phyloP scores from a whole-genome alignment of 441 rosid genomes.

The Daphne laureola region DNA sequence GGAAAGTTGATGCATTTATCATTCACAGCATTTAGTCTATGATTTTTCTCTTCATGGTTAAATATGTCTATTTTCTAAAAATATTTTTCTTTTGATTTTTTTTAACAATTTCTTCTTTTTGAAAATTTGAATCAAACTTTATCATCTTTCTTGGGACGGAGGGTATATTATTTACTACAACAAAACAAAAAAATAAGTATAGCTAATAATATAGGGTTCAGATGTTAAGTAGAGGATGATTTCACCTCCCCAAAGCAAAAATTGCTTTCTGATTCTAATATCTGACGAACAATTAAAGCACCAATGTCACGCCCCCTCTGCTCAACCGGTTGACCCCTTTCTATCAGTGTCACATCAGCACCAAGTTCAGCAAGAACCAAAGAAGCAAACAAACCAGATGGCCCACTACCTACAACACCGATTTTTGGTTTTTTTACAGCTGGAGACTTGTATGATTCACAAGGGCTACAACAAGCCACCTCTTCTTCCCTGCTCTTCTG shows the following conservation, averaged over 20 bases:
- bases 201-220: slow-evolving; percentile 10
- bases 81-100: too few species aligned
- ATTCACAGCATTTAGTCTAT: too few species aligned
- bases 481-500: slow-evolving; percentile 19
- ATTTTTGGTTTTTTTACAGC: slow-evolving; percentile 47
- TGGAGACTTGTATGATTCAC: slow-evolving; percentile 19
- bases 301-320: slow-evolving; percentile 93
- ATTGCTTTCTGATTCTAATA: slow-evolving; percentile 79
- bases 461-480: slow-evolving; percentile 16
- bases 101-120: too few species aligned
- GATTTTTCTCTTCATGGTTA: too few species aligned
- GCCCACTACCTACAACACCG: slow-evolving; percentile 87
- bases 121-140: too few species aligned
- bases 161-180: too few species aligned
- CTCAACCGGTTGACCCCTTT: slow-evolving; percentile 95
- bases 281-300: slow-evolving; percentile 66
- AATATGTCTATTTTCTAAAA: too few species aligned
- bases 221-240: slow-evolving; percentile 28
- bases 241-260: slow-evolving; percentile 97
- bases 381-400: slow-evolving; percentile 90
- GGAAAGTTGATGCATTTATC: too few species aligned
- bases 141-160: too few species aligned
- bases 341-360: slow-evolving; percentile 87
- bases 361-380: slow-evolving; percentile 93
- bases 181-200: too few species aligned